A percentile compares a stretch with the other conserved stretches of the same genome.
Conservation (phyloP, 495 filamentous ascomycete genomes). For the Hyaloscypha finlandica region DNA sequence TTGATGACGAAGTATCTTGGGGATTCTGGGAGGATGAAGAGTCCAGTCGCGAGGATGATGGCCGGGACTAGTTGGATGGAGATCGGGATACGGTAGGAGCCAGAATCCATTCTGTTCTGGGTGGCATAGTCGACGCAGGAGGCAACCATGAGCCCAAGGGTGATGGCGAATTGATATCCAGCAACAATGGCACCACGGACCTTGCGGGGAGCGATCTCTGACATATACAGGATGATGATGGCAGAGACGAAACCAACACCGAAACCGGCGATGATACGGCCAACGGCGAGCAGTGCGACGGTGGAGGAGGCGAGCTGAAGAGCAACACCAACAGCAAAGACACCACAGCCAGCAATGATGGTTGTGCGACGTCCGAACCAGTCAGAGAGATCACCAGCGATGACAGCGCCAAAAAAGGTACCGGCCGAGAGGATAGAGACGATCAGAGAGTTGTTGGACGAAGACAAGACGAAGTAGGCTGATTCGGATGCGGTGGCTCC, state of each 20-base stretch:
- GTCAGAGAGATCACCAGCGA: conserved; percentile 71
- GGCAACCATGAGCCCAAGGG: conserved; percentile 75
- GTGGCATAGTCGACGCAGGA: conserved; percentile 75
- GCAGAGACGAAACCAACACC: conserved; percentile 81
- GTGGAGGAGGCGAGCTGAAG: conserved; percentile 70
- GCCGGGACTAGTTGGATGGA: conserved; percentile 81
- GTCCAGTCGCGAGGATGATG: conserved; percentile 68
- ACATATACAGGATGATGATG: conserved; percentile 60
- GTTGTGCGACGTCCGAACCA: conserved; percentile 68
- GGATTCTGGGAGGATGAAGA: conserved; percentile 79
- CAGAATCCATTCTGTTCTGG: conserved; percentile 61
- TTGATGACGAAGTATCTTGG: conserved; percentile 80
- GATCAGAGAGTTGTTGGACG: conserved; percentile 57
- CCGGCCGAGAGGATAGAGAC: conserved; percentile 86
- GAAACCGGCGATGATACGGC: conserved; percentile 76
- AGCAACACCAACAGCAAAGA: conserved; percentile 76
- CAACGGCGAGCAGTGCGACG: conserved; percentile 69
- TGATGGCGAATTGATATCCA: conserved; percentile 83
- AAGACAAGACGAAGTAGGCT: conserved; percentile 7
- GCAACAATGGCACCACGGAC: conserved; percentile 69
- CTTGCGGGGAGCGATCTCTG: conserved; percentile 60
- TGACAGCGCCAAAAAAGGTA: conserved; percentile 81
- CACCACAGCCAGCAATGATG: conserved; percentile 61
- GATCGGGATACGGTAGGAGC: conserved; percentile 80
- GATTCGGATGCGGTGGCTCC: conserved; percentile 66